Percentiles rank a stretch among this genome's conserved stretches.
Conservation (phyloP, 139 green algal species). For the Ettlia oleoabundans region DNA sequence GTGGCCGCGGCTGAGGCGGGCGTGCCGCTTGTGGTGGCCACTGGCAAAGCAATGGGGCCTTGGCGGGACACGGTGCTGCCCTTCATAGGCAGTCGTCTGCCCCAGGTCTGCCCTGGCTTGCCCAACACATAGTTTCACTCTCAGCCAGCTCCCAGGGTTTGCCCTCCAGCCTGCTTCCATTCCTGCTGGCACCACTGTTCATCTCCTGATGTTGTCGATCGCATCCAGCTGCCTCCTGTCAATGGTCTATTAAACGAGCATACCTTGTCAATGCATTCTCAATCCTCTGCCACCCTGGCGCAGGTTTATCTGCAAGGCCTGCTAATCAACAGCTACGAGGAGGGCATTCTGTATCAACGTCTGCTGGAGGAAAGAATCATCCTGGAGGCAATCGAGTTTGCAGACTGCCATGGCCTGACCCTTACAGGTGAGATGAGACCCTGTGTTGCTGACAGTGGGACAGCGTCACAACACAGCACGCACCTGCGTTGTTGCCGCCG, state of each 20-base stretch:
- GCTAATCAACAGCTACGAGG: slow-evolving; percentile 61
- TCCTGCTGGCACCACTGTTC: no score
- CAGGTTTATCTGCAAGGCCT: slow-evolving; percentile 54
- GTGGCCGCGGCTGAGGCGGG: slow-evolving; percentile 56
- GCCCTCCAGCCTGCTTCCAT: no score
- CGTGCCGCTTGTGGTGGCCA: slow-evolving; percentile 81
- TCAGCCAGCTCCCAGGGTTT: no score
- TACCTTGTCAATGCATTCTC: no score
- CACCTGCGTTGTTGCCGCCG: no score
- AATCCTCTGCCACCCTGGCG: no score
- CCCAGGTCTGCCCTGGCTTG: slow-evolving; percentile 23
- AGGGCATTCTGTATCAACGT: slow-evolving; percentile 54
- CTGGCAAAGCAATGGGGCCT: slow-evolving; percentile 79
- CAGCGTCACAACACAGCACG: no score
- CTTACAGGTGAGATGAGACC: slow-evolving; percentile 15
- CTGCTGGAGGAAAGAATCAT: slow-evolving; percentile 59
- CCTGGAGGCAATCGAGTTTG: slow-evolving; percentile 61
- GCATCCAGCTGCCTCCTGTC: no score
- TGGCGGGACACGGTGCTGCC: slow-evolving; percentile 66
- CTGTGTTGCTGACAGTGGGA: no score
- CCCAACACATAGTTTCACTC: no score
- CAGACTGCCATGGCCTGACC: slow-evolving; percentile 38
- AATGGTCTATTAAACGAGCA: no score
- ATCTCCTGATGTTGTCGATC: no score
- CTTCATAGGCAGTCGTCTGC: slow-evolving; percentile 17